Conservation (phyloP, 768 basidiomycete genomes). For the Gymnopilus junonius region DNA sequence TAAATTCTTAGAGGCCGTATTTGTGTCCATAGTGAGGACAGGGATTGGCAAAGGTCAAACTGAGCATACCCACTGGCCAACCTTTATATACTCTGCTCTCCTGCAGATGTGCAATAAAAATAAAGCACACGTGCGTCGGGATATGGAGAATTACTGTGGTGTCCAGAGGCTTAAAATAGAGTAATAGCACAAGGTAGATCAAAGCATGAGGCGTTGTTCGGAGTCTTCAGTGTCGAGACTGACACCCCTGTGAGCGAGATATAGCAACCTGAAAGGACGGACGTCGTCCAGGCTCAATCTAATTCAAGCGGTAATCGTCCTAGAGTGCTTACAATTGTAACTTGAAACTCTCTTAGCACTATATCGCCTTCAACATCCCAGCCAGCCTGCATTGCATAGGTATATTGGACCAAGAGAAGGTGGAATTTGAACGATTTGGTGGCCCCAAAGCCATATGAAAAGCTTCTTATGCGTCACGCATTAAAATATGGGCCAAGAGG, state of each 20-base stretch:
- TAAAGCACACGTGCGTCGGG: constrained; percentile 14
- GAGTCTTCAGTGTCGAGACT: background rate
- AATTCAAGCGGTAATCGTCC: background rate
- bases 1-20: background rate
- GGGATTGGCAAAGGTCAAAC: background rate
- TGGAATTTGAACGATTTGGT: too few species aligned
- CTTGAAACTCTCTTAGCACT: too few species aligned
- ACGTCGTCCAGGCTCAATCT: background rate
- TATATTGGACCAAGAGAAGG: too few species aligned
- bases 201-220: background rate
- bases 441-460: too few species aligned
- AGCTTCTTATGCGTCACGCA: too few species aligned
- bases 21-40: background rate
- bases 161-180: constrained; percentile 2
- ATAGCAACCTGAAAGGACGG: background rate
- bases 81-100: background rate
- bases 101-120: background rate
- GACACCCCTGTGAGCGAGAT: background rate
- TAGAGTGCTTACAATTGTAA: too few species aligned
- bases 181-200: constrained; percentile 1
- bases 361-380: too few species aligned
- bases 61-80: background rate
- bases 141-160: background rate
- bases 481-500: too few species aligned
- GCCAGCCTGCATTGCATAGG: too few species aligned